These are phyloP conservation scores for Neurospora terricola DNA, from an alignment of 495 filamentous ascomycete species.

Conservation along the genomic window DNA sequence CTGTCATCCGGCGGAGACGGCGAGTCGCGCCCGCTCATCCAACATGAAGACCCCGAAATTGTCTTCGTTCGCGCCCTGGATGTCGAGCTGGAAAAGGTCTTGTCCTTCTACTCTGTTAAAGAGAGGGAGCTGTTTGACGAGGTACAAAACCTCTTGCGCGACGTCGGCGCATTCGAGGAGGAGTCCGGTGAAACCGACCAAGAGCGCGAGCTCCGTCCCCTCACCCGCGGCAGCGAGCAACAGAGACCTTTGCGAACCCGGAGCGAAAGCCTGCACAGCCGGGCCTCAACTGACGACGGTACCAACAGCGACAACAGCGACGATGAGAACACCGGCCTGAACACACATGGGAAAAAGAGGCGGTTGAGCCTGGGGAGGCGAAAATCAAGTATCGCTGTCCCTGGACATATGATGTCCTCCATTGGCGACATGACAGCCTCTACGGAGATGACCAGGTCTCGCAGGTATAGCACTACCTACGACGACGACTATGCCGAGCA, in stretches of 20 bases:
- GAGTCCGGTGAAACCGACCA: constrained; percentile 48
- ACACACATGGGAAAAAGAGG: constrained; percentile 23
- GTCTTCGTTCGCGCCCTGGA: constrained; percentile 76
- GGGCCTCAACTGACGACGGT: constrained; percentile 37
- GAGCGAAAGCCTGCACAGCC: constrained; percentile 31
- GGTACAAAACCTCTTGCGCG: constrained; percentile 62
- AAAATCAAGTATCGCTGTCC: constrained; percentile 16
- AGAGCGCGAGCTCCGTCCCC: constrained; percentile 26
- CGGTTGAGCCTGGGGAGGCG: constrained; percentile 24
- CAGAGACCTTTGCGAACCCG: constrained; percentile 7
- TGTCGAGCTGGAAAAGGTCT: constrained; percentile 85
- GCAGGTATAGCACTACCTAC: constrained; percentile 47
- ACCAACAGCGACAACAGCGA: constrained; percentile 59
- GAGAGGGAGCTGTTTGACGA: constrained; percentile 77
- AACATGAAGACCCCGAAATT: constrained; percentile 58
- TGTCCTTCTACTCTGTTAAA: constrained; percentile 78
- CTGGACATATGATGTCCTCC: constrained; percentile 29
- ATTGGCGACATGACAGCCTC: constrained; percentile 45
- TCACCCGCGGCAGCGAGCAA: constrained; percentile 19
- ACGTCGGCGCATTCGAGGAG: constrained; percentile 61
- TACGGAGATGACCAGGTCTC: constrained; percentile 38
- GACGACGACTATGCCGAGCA: constrained; percentile 77
- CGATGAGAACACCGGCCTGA: constrained; percentile 47
- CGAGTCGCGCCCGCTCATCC: constrained; percentile 78
- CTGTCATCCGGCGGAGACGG: constrained; percentile 49